Percentiles rank a stretch among this genome's conserved stretches.
Evolutionary conservation across 2,329 filamentous ascomycete species (phyloP).

Genomic region (Hortaea sp.): DNA sequence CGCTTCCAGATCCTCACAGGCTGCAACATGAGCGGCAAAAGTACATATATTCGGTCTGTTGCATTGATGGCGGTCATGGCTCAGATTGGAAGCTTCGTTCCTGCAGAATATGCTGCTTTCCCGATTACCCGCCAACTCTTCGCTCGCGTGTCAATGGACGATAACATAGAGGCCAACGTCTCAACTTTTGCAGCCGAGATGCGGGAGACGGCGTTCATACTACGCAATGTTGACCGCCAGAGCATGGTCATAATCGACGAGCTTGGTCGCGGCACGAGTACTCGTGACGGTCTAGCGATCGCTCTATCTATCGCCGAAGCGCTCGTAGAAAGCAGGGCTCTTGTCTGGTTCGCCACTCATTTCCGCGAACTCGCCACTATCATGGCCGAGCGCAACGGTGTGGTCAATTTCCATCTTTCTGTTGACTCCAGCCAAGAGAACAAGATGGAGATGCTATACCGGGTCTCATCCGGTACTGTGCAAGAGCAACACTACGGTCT

Average conservation of each 20-base stretch:
- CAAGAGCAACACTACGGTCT: constrained; percentile 72
- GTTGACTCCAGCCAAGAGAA: constrained; percentile 49
- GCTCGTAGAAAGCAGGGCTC: constrained; percentile 63
- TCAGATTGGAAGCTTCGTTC: constrained; percentile 84
- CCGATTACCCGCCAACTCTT: constrained; percentile 76
- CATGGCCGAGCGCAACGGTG: constrained; percentile 63
- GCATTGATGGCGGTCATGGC: constrained; percentile 86
- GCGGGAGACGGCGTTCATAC: constrained; percentile 89
- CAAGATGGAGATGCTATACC: constrained; percentile 81
- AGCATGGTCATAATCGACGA: constrained; percentile 71
- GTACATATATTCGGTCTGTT: constrained; percentile 81
- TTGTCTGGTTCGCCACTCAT: constrained; percentile 91
- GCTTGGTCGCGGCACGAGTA: constrained; percentile 82
- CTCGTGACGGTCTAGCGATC: constrained; percentile 77
- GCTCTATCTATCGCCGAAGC: constrained; percentile 85
- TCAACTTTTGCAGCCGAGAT: constrained; percentile 93
- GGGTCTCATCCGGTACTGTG: constrained; percentile 61
- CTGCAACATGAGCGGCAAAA: constrained; percentile 97
- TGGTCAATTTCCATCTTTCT: constrained; percentile 71
- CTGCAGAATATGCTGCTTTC: constrained; percentile 72
- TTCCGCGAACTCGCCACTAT: constrained; percentile 74
- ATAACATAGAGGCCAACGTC: constrained; percentile 80
- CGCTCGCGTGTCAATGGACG: constrained; percentile 75
- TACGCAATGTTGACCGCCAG: constrained; percentile 66
- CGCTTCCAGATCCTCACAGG: constrained; percentile 91